A percentile compares a stretch with the other conserved stretches of the same genome.
These are phyloP conservation scores for Sphaerulina musiva DNA, from an alignment of 2,329 filamentous ascomycete genomes.

Conservation along the genomic window DNA sequence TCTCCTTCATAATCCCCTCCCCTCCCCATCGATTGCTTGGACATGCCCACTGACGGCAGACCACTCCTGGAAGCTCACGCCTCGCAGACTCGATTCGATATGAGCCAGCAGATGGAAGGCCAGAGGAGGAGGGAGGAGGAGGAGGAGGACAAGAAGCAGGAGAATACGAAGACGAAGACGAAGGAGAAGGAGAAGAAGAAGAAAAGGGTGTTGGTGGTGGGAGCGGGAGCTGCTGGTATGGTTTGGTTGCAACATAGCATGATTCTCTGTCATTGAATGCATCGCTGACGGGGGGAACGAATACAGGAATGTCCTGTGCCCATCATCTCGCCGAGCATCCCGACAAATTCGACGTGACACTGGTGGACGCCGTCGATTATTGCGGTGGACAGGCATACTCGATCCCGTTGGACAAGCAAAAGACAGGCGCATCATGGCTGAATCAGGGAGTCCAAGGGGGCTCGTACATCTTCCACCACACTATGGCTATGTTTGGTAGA, in stretches of 20 bases:
- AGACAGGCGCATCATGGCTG: constrained; percentile 53
- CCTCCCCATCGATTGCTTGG: not conserved
- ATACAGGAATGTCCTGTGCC: constrained; percentile 56
- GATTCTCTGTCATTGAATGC: no score
- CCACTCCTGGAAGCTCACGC: constrained; percentile 26
- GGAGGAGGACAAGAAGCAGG: constrained; percentile 9
- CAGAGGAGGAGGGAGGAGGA: no score
- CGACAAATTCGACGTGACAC: constrained; percentile 58
- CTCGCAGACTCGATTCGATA: constrained; percentile 35
- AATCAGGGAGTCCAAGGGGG: constrained; percentile 61
- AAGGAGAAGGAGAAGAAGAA: constrained; percentile 34
- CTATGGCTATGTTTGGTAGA: constrained; percentile 57
- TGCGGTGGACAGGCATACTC: constrained; percentile 57
- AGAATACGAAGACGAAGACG: constrained; percentile 36
- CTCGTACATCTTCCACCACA: constrained; percentile 61
- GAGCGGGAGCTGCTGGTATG: constrained; percentile 59
- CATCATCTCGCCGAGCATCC: constrained; percentile 60
- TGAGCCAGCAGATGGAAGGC: constrained; percentile 32
- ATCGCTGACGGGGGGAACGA: not conserved
- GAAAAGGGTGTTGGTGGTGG: constrained; percentile 52
- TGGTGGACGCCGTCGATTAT: constrained; percentile 54
- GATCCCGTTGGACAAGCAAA: constrained; percentile 49
- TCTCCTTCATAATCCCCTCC: not conserved
- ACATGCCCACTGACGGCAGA: constrained; percentile 20
- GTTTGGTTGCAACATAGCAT: not conserved